Conservation (phyloP, 495 filamentous ascomycete species). For the Lasiosphaeria hispida region DNA sequence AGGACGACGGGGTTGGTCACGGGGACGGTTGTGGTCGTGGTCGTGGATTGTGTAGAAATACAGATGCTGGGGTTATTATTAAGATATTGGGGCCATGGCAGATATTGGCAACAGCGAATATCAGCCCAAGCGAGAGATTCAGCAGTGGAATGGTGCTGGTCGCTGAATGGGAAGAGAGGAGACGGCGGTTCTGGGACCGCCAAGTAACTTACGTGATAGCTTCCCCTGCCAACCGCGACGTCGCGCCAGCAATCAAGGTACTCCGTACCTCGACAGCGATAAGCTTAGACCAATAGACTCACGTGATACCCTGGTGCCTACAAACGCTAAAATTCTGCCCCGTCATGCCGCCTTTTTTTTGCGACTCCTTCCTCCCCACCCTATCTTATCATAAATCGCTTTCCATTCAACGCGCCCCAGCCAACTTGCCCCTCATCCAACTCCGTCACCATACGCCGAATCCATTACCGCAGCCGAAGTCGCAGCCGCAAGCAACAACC, state of each 20-base stretch:
- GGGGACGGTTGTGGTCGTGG: neutral
- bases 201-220: too few relatives aligned
- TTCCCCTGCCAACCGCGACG: too few relatives aligned
- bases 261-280: too few relatives aligned
- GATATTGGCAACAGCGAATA: too few relatives aligned
- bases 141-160: too few relatives aligned
- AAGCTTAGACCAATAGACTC: too few relatives aligned
- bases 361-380: slow-evolving; percentile 13
- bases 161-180: too few relatives aligned
- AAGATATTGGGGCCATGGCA: too few relatives aligned
- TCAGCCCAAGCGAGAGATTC: too few relatives aligned
- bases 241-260: too few relatives aligned
- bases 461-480: neutral
- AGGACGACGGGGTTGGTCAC: neutral
- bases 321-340: slow-evolving; percentile 31
- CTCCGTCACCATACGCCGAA: neutral
- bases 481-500: neutral
- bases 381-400: neutral
- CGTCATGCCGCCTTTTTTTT: slow-evolving; percentile 33
- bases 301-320: neutral
- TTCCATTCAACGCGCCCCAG: neutral
- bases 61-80: too few relatives aligned
- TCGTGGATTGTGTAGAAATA: neutral
- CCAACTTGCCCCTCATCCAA: neutral
- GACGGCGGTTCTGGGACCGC: too few relatives aligned